These are phyloP conservation scores for Coniochaeta sp. DNA, from an alignment of 2,329 filamentous ascomycete genomes.

Conservation along the genomic window DNA sequence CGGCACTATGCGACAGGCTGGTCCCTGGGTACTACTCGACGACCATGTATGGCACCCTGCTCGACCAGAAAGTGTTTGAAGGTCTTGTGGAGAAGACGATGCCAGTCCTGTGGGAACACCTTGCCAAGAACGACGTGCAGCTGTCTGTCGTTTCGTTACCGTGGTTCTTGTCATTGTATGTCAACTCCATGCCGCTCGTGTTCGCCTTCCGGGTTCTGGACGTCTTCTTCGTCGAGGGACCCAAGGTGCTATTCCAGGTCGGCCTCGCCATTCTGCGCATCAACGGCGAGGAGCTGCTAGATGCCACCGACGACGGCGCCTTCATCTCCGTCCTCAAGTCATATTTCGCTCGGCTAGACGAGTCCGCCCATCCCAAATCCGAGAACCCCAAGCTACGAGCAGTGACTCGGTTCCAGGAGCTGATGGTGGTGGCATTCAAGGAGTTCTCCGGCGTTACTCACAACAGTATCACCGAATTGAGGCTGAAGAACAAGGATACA, in stretches of 20 bases:
- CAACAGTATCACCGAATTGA: slow-evolving; percentile 79
- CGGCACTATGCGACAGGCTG: slow-evolving; percentile 83
- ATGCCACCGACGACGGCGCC: slow-evolving; percentile 87
- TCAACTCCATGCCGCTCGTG: slow-evolving; percentile 98
- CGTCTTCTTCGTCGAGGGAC: slow-evolving; percentile 96
- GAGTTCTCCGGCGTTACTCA: slow-evolving; percentile 96
- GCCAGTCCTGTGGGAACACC: slow-evolving; percentile 95
- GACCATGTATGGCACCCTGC: slow-evolving; percentile 96
- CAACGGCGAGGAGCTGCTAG: slow-evolving; percentile 91
- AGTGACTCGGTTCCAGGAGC: slow-evolving; percentile 92
- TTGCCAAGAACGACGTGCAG: slow-evolving; percentile 95
- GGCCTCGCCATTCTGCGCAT: slow-evolving; percentile 94
- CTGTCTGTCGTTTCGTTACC: slow-evolving; percentile 94
- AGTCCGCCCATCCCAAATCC: slow-evolving; percentile 91
- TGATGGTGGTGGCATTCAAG: slow-evolving; percentile 99
- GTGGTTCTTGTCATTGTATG: slow-evolving; percentile 96
- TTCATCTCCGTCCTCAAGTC: slow-evolving; percentile 95
- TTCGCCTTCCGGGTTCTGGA: slow-evolving; percentile 96
- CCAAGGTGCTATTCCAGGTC: slow-evolving; percentile 95
- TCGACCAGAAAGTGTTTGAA: slow-evolving; percentile 97
- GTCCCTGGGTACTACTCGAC: slow-evolving; percentile 96
- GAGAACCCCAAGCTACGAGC: slow-evolving; percentile 91
- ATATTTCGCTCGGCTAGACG: slow-evolving; percentile 88
- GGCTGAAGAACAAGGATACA: slow-evolving; percentile 86
- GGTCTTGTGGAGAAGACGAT: slow-evolving; percentile 98